Conservation (phyloP, 306 rosid genomes). For the Prunus armeniaca region DNA sequence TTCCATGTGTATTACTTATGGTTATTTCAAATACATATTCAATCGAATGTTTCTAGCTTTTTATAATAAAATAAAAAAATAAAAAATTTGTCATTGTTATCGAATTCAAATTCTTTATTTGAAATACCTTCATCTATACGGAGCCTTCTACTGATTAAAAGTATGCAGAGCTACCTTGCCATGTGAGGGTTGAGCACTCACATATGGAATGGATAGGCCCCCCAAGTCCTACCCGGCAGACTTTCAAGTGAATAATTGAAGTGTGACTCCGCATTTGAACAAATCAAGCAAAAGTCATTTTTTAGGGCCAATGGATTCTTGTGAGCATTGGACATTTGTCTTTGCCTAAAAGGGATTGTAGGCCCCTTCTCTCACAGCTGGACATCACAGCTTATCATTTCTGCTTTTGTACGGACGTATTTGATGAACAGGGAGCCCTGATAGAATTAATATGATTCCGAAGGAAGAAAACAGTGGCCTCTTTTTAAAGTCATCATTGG, state of each 20-base stretch:
- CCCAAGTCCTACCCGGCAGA: background rate
- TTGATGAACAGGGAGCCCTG: background rate
- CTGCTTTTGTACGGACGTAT: background rate
- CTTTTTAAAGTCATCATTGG: background rate
- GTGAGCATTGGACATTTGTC: background rate
- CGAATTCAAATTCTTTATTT: no score
- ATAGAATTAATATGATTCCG: background rate
- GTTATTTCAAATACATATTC: no score
- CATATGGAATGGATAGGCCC: background rate
- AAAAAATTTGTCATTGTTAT: no score
- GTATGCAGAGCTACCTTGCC: no score
- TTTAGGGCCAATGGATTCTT: background rate
- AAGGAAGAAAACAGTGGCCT: background rate
- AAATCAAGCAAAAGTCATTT: background rate
- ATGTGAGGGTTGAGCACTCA: no score
- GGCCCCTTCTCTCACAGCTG: constrained; percentile 9
- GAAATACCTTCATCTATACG: no score
- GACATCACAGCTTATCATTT: background rate
- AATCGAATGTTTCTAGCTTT: no score
- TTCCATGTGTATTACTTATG: no score
- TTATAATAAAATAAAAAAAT: no score
- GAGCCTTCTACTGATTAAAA: no score
- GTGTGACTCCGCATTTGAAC: background rate
- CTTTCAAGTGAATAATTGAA: background rate
- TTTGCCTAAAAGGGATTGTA: background rate